phyloP scores from a whole-genome alignment of 352 stramenopile genomes.

The Phytophthora rubi region DNA sequence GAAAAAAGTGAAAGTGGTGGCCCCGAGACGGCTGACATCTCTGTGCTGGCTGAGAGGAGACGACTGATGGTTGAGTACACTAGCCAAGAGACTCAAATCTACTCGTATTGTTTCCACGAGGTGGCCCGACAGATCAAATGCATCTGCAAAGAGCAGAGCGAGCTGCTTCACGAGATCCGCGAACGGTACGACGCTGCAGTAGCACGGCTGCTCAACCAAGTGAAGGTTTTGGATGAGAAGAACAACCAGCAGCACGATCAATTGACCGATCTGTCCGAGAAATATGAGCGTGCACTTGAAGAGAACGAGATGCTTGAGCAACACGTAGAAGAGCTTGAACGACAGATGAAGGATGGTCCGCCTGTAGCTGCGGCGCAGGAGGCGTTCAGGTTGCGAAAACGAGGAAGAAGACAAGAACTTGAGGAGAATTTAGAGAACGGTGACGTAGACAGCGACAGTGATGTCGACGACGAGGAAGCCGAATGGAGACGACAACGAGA shows the following conservation, averaged over 20 bases:
- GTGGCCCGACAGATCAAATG: slow-evolving; percentile 76
- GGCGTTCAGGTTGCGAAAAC: slow-evolving; percentile 12
- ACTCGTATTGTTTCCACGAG: slow-evolving; percentile 82
- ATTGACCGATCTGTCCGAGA: slow-evolving; percentile 16
- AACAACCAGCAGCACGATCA: slow-evolving; percentile 40
- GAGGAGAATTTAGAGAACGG: not conserved
- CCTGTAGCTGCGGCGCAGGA: slow-evolving; percentile 18
- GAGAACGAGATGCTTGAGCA: slow-evolving; percentile 36
- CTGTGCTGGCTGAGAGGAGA: slow-evolving; percentile 22
- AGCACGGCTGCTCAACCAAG: slow-evolving; percentile 28
- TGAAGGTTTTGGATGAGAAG: slow-evolving; percentile 24
- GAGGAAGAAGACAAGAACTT: not conserved
- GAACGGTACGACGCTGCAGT: slow-evolving; percentile 55
- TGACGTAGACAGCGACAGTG: slow-evolving; percentile 20
- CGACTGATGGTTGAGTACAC: slow-evolving; percentile 52
- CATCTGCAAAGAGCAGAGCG: slow-evolving; percentile 81
- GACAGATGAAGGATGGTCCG: slow-evolving; percentile 17
- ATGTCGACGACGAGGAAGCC: slow-evolving; percentile 43
- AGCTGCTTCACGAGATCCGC: slow-evolving; percentile 67
- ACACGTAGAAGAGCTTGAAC: slow-evolving; percentile 26
- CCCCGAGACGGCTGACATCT: slow-evolving; percentile 7
- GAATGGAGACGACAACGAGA: slow-evolving; percentile 48
- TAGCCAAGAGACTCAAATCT: slow-evolving; percentile 62
- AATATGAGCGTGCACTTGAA: slow-evolving; percentile 19
- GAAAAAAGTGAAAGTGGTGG: slow-evolving; percentile 2